phyloP scores from a whole-genome alignment of 106 monocot species.

The Alisma plantagoaquatica region DNA sequence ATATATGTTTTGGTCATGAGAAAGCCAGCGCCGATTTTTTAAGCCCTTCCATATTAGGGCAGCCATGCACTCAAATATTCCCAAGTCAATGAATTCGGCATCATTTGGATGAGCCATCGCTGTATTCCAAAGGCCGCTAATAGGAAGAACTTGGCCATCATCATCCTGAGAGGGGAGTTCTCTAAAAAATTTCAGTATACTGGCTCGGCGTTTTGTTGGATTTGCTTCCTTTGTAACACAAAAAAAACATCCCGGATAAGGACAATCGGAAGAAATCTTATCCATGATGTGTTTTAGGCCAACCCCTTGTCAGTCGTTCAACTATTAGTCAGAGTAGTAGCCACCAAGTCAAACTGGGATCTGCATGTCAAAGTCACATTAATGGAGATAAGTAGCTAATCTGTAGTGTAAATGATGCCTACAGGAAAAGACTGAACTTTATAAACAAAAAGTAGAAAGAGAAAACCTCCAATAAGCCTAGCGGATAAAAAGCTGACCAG shows the following conservation, averaged over 20 bases:
- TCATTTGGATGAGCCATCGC: conserved; percentile 98
- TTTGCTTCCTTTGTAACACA: conserved; percentile 95
- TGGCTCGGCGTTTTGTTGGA: conserved; percentile 67
- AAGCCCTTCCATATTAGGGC: conserved; percentile 90
- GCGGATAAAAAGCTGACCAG: too few species aligned
- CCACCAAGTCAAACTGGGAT: too few species aligned
- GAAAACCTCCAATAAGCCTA: too few species aligned
- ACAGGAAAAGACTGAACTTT: too few species aligned
- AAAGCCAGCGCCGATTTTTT: conserved; percentile 89
- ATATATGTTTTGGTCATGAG: conserved; percentile 92
- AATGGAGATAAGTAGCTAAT: too few species aligned
- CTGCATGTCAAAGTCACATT: too few species aligned
- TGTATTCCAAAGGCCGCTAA: conserved; percentile 98
- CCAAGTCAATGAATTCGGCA: conserved; percentile 89
- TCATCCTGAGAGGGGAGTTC: conserved; percentile 88
- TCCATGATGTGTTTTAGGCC: too few species aligned
- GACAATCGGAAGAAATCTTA: conserved; percentile 66
- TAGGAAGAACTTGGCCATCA: conserved; percentile 94
- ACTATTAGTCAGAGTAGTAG: too few species aligned
- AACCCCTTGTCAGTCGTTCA: too few species aligned
- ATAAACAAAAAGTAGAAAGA: too few species aligned
- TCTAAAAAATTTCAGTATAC: conserved; percentile 78
- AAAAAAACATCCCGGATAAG: conserved; percentile 90
- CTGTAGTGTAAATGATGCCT: too few species aligned
- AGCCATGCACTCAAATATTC: conserved; percentile 97